Conservation (phyloP, 108 stramenopile genomes). For the Cyclostephanos invisitatus region DNA sequence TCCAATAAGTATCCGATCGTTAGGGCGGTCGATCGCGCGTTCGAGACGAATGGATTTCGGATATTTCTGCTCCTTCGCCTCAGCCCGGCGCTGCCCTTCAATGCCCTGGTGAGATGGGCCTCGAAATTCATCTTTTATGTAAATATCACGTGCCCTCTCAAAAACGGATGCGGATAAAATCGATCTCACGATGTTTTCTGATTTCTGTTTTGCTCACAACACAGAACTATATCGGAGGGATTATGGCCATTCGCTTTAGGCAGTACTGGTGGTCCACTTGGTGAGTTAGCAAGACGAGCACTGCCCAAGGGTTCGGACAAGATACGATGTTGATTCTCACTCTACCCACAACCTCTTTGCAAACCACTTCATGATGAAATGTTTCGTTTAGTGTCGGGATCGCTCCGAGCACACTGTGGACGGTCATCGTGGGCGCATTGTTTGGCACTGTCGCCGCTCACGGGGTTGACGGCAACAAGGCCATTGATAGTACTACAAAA, state of each 20-base stretch:
- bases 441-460: conserved; percentile 25
- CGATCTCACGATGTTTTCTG: background rate
- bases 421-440: conserved; percentile 45
- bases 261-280: conserved; percentile 43
- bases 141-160: no score
- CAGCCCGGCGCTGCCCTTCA: conserved; percentile 50
- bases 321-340: background rate
- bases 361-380: background rate
- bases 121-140: no score
- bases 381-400: conserved; percentile 20
- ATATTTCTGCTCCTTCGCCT: conserved; percentile 42
- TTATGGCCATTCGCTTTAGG: conserved; percentile 32
- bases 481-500: conserved; percentile 32
- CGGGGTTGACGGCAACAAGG: conserved; percentile 45
- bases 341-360: background rate
- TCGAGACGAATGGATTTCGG: conserved; percentile 49
- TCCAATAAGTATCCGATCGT: conserved; percentile 47
- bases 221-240: conserved; percentile 52
- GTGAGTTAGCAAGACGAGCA: conserved; percentile 7
- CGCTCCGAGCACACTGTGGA: conserved; percentile 37
- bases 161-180: background rate
- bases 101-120: conserved; percentile 30
- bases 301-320: background rate
- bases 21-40: conserved; percentile 48
- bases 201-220: background rate